phyloP scores from a whole-genome alignment of 345 rosid genomes.

The Cochlearia excelsa region DNA sequence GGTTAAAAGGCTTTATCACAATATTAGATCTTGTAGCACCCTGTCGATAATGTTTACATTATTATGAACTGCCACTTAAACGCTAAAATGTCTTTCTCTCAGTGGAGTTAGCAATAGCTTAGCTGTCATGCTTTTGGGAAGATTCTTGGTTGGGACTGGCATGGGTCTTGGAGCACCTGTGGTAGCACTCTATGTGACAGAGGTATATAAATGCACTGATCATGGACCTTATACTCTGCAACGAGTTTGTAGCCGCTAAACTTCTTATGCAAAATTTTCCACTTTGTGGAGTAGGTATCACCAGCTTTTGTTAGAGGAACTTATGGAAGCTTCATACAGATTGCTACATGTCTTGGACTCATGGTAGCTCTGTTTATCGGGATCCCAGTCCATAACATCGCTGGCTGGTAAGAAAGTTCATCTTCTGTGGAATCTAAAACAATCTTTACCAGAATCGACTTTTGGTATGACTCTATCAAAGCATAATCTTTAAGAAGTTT shows the following conservation, averaged over 20 bases:
- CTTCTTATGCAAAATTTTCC: conserved; percentile 16
- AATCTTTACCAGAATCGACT: conserved; percentile 1
- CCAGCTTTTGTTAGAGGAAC: conserved; percentile 97
- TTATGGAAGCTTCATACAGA: conserved; percentile 90
- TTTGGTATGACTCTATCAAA: neutral
- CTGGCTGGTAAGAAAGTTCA: conserved; percentile 61
- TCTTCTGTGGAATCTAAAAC: conserved; percentile 1
- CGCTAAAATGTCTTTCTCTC: conserved; percentile 46
- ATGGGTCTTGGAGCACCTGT: conserved; percentile 96
- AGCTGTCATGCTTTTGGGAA: conserved; percentile 76
- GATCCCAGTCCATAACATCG: conserved; percentile 71
- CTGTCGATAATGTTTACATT: conserved; percentile 56
- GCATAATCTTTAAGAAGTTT: neutral
- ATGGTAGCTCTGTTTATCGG: conserved; percentile 83
- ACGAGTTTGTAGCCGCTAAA: conserved; percentile 8
- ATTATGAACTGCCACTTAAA: conserved; percentile 48
- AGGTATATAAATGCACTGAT: conserved; percentile 45
- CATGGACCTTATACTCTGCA: conserved; percentile 7
- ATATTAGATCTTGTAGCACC: neutral
- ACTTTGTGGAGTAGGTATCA: conserved; percentile 57
- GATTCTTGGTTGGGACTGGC: conserved; percentile 91
- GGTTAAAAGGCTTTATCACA: neutral
- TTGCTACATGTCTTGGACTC: conserved; percentile 92
- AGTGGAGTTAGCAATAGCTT: conserved; percentile 68
- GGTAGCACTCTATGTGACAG: conserved; percentile 89